These are phyloP conservation scores for Xylaria castorea DNA, from an alignment of 495 filamentous ascomycete genomes.

Conservation along the genomic window DNA sequence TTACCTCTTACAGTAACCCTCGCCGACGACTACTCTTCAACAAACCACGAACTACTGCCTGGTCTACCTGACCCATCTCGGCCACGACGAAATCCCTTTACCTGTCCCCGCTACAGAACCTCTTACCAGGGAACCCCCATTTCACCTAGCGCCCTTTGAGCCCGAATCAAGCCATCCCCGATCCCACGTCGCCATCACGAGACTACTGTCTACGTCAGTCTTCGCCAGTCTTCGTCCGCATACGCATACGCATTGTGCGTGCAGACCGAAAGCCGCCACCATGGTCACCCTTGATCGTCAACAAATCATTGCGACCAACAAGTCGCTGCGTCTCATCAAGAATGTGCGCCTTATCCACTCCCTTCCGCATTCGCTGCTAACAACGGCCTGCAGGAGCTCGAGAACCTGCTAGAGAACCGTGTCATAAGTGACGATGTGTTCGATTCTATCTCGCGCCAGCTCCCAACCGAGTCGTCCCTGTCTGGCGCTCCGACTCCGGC, in stretches of 20 bases:
- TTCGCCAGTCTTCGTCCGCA: background rate
- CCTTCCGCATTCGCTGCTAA: slow-evolving; percentile 14
- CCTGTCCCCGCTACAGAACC: background rate
- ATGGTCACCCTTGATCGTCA: slow-evolving; percentile 57
- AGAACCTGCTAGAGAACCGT: slow-evolving; percentile 80
- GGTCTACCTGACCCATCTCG: background rate
- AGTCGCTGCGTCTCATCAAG: slow-evolving; percentile 85
- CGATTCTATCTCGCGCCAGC: slow-evolving; percentile 70
- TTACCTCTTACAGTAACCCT: background rate
- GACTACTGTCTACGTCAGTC: background rate
- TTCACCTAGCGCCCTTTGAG: background rate
- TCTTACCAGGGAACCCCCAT: background rate
- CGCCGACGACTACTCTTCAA: slow-evolving; percentile 1
- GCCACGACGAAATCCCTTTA: background rate
- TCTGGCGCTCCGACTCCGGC: slow-evolving; percentile 54
- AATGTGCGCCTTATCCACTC: slow-evolving; percentile 60
- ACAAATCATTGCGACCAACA: slow-evolving; percentile 67
- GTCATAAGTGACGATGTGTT: slow-evolving; percentile 75
- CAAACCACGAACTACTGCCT: background rate
- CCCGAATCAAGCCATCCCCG: background rate
- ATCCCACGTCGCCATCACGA: background rate
- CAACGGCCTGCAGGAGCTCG: slow-evolving; percentile 75
- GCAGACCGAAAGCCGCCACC: slow-evolving; percentile 23
- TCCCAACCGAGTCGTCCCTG: slow-evolving; percentile 71
- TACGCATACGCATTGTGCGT: slow-evolving; percentile 2